Conservation (phyloP, 352 stramenopile species). For the Achlya hypogyna region DNA sequence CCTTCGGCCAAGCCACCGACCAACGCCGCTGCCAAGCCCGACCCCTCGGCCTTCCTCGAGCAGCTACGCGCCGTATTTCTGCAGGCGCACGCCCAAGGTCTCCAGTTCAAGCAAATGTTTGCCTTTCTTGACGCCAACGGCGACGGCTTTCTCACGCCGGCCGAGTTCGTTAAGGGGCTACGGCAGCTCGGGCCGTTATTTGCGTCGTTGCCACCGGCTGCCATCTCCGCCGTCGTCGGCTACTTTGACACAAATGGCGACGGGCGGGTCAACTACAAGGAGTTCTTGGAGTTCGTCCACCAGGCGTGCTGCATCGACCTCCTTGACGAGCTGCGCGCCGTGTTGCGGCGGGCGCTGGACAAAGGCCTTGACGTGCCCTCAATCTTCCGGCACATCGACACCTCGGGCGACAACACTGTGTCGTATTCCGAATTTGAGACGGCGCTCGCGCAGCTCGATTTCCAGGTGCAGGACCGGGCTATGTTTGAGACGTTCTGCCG, state of each 20-base stretch:
- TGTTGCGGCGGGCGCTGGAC: conserved; percentile 40
- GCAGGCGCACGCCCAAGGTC: neutral
- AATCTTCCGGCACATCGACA: conserved; percentile 55
- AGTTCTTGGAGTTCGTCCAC: conserved; percentile 34
- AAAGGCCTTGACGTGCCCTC: conserved; percentile 52
- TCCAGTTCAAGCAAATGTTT: conserved; percentile 30
- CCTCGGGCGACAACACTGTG: conserved; percentile 47
- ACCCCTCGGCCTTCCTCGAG: neutral
- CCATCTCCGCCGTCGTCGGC: conserved; percentile 27
- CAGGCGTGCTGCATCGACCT: neutral
- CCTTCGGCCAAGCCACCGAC: neutral
- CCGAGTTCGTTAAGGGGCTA: conserved; percentile 41
- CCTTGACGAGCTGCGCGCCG: conserved; percentile 40
- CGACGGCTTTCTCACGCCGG: conserved; percentile 34
- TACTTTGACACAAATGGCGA: conserved; percentile 44
- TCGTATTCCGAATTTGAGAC: conserved; percentile 43
- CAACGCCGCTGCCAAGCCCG: neutral
- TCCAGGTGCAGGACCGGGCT: conserved; percentile 31
- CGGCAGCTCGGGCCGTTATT: conserved; percentile 40
- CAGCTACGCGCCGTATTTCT: conserved; percentile 3
- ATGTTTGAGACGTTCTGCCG: conserved; percentile 35
- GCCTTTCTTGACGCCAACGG: conserved; percentile 33
- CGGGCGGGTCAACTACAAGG: conserved; percentile 32
- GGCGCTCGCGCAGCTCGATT: conserved; percentile 43
- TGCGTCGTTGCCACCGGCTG: conserved; percentile 30